These are phyloP conservation scores for Wallacemonas rigidus DNA, from an alignment of 208 protist genomes.

Conservation along the genomic window DNA sequence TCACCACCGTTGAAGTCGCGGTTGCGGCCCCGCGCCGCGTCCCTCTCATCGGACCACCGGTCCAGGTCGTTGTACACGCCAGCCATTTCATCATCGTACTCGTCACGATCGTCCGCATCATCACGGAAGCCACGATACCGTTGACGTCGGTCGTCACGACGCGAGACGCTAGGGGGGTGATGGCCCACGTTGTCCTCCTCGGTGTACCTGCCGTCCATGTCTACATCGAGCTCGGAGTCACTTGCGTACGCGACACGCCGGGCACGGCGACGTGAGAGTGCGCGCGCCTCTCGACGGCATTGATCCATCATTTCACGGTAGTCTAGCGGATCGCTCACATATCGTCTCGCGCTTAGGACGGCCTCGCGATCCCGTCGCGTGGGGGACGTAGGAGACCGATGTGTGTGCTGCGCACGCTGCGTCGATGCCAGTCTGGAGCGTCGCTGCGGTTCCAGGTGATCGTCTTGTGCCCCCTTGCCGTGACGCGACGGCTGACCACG, in stretches of 20 bases:
- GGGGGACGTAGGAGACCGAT: not conserved
- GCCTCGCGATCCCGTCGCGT: not conserved
- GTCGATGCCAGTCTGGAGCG: too few relatives aligned
- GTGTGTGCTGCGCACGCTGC: not conserved
- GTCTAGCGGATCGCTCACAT: constrained; percentile 9
- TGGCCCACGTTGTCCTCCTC: not conserved
- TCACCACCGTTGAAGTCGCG: not conserved
- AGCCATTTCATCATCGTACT: not conserved
- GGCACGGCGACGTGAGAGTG: not conserved
- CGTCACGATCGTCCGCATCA: not conserved
- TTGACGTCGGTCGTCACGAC: not conserved
- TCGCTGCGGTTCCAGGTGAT: too few relatives aligned
- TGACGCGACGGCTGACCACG: too few relatives aligned
- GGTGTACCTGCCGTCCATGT: not conserved
- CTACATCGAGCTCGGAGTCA: not conserved
- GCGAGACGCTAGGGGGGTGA: not conserved
- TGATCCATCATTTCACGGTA: constrained; percentile 16
- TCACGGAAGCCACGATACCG: constrained; percentile 1
- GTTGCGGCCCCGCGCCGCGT: too few relatives aligned
- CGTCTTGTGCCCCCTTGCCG: too few relatives aligned
- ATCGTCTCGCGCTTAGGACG: not conserved
- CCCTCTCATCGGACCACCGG: too few relatives aligned
- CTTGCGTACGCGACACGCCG: not conserved
- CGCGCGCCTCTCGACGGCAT: constrained; percentile 13
- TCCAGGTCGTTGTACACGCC: not conserved